Conservation (phyloP, 805 yeast genomes). For the Cyberlindnera sargentensis region DNA sequence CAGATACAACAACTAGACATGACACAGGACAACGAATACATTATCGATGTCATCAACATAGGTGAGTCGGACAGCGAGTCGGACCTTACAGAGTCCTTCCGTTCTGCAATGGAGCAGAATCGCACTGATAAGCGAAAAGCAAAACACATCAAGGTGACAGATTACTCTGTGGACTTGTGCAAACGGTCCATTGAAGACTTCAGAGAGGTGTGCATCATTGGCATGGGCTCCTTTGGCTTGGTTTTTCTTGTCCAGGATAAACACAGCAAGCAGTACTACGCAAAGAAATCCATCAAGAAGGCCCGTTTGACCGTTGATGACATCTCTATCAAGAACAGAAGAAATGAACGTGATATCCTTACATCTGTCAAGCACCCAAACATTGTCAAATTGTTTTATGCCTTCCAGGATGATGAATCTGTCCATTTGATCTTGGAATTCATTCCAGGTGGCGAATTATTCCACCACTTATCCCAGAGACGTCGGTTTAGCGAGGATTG, state of each 20-base stretch:
- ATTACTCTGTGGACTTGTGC: conserved; percentile 5
- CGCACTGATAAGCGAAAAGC: not conserved
- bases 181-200: conserved; percentile 42
- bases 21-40: not conserved
- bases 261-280: conserved; percentile 56
- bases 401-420: conserved; percentile 73
- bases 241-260: conserved; percentile 72
- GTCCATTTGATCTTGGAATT: conserved; percentile 73
- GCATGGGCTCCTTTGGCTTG: conserved; percentile 84
- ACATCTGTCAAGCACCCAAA: conserved; percentile 70
- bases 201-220: conserved; percentile 63
- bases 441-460: conserved; percentile 87
- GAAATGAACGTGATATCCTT: conserved; percentile 71
- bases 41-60: not conserved
- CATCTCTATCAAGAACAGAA: conserved; percentile 58
- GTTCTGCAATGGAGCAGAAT: too few species aligned
- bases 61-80: not conserved
- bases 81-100: too few species aligned
- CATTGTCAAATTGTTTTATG: conserved; percentile 75
- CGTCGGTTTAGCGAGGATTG: conserved; percentile 50
- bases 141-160: conserved; percentile 5
- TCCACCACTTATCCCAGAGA: conserved; percentile 31
- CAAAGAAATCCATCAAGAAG: conserved; percentile 80
- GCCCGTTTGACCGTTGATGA: conserved; percentile 59
- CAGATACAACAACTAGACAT: not conserved